A percentile compares a stretch with the other conserved stretches of the same genome.
These are phyloP conservation scores for Paecilomyces sp. DNA, from an alignment of 2,329 filamentous ascomycete species.

Conservation along the genomic window DNA sequence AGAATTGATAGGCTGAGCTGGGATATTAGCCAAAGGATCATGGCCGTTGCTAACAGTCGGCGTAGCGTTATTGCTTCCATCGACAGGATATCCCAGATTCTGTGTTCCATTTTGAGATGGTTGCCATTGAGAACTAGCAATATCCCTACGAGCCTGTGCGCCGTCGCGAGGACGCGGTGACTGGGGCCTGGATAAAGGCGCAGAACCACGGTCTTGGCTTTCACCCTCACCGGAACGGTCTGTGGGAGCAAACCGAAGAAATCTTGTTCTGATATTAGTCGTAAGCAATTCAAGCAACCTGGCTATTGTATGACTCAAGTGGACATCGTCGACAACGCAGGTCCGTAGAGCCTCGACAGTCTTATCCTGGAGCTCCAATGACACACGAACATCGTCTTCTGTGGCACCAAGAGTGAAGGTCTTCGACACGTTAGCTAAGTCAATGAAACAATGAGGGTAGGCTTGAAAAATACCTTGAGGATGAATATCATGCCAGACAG, in stretches of 20 bases:
- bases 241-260: slow-evolving; percentile 50
- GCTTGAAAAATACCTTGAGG: slow-evolving; percentile 43
- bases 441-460: neutral
- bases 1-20: slow-evolving; percentile 38
- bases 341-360: slow-evolving; percentile 53
- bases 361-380: slow-evolving; percentile 51
- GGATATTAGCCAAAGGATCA: slow-evolving; percentile 37
- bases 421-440: slow-evolving; percentile 19
- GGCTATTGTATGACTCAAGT: slow-evolving; percentile 56
- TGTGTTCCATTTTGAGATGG: slow-evolving; percentile 8
- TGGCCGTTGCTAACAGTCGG: slow-evolving; percentile 16
- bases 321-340: slow-evolving; percentile 59
- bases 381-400: slow-evolving; percentile 54
- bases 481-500: slow-evolving; percentile 59
- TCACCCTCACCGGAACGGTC: slow-evolving; percentile 38
- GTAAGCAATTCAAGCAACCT: slow-evolving; percentile 54
- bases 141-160: slow-evolving; percentile 5
- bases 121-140: slow-evolving; percentile 11
- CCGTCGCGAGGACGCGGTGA: slow-evolving; percentile 29
- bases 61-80: slow-evolving; percentile 4
- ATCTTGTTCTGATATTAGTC: slow-evolving; percentile 50
- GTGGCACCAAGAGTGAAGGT: slow-evolving; percentile 58
- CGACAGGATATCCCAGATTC: neutral
- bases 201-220: slow-evolving; percentile 28
- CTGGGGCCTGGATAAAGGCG: slow-evolving; percentile 25